Conservation (phyloP, 2,329 filamentous ascomycete genomes). For the Neofusicoccum ribis region DNA sequence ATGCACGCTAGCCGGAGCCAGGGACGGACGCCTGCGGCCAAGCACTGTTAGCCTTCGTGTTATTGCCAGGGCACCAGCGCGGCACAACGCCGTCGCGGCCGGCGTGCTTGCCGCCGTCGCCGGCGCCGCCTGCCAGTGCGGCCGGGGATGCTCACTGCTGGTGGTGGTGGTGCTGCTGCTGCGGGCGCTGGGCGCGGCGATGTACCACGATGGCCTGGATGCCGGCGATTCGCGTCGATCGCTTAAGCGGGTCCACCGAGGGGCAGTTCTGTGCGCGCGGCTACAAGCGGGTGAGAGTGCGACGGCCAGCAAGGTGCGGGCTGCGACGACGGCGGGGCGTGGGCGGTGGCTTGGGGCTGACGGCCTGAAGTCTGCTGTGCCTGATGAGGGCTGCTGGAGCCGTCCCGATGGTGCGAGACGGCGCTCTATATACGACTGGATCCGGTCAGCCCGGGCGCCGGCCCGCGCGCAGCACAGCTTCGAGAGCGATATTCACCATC, state of each 20-base stretch:
- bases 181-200: not conserved
- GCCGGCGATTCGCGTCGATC: slow-evolving; percentile 11
- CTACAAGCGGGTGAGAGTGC: slow-evolving; percentile 6
- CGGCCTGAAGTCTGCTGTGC: not conserved
- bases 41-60: not conserved
- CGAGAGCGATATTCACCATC: slow-evolving; percentile 17
- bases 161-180: not conserved
- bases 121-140: not conserved
- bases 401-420: not conserved
- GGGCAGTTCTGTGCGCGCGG: slow-evolving; percentile 15
- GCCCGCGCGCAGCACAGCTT: not conserved
- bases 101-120: not conserved
- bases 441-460: not conserved
- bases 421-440: not conserved
- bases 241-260: not conserved
- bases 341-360: slow-evolving; percentile 2
- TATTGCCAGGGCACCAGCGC: slow-evolving; percentile 3
- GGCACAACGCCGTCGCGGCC: not conserved
- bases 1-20: slow-evolving; percentile 12
- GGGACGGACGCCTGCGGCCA: slow-evolving; percentile 11
- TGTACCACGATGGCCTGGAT: not conserved
- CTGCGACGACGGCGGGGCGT: not conserved
- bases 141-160: not conserved
- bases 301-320: slow-evolving; percentile 4
- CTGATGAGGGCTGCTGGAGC: not conserved